Evolutionary conservation across 129 eudicot species (phyloP), one percentile per base, ranked within the genome.

Genomic region (Arctium minus): DNA sequence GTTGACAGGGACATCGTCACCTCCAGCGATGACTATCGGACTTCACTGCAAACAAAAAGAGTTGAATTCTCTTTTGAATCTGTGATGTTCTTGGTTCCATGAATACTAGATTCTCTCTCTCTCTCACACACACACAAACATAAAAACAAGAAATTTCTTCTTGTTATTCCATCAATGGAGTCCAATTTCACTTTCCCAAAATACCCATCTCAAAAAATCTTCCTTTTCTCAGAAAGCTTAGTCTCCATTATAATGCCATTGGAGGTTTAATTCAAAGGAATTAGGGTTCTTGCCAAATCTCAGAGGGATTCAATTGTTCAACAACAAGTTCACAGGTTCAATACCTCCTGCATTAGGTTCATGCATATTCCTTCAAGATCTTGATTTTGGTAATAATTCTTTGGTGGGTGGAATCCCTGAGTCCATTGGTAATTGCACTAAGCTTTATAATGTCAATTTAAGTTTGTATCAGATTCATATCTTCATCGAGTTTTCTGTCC

Each of bases 291-390:
- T 94, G 69, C 92, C 96, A 5, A 92, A 89, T 79, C 96, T 94
- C 5, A 88, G 98, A 82, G 98, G 98, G 64, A 74, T 94, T 80
- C 98, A 94, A 56, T 56, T 94, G 76, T 91, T 86, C 70, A 94
- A 92, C 65, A 94, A 94, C 72, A 85, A 88, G 86, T 56, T 94
- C 70, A 85, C 92, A 5, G 98, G 98, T 70, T 89, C 96, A 4
- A 91, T 94, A 67, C 98, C 98, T 62, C 77, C 92, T 84, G 79
- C 98, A 67, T 86, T 94, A 72, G 96, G 96, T 40, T 85, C 81
- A 46, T 90, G 97, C 48, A 93, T 83, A 80, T 83, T 85, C 13
- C 98, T 94, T 87, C 98, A 94, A 79, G 84, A 94, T 80, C 87
- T 94, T 75, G 98, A 94, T 72, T 84, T 94, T 76, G 85, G 90